A percentile compares a stretch with the other conserved stretches of the same genome.
These are phyloP conservation scores for Inga laurina DNA, from an alignment of 306 rosid species.

Conservation along the genomic window DNA sequence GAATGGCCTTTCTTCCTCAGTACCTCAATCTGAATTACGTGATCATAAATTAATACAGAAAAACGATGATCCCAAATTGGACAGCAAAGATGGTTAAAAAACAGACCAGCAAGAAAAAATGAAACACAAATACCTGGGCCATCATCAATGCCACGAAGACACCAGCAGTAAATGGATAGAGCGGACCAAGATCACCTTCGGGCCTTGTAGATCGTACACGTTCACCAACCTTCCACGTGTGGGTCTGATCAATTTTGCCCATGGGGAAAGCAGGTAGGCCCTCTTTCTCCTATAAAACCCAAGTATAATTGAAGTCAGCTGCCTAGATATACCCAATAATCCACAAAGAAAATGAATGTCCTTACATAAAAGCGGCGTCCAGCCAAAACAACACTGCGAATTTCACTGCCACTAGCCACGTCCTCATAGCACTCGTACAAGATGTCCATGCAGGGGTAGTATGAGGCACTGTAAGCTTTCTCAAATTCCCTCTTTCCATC, in stretches of 20 bases:
- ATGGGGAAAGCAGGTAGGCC: conserved; percentile 98
- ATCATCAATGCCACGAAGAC: conserved; percentile 98
- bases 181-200: conserved; percentile 88
- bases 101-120: neutral
- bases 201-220: conserved; percentile 78
- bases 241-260: conserved; percentile 98
- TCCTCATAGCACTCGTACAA: conserved; percentile 97
- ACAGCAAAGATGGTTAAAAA: conserved; percentile 5
- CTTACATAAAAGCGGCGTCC: conserved; percentile 94
- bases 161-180: conserved; percentile 97
- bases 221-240: conserved; percentile 99
- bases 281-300: conserved; percentile 79
- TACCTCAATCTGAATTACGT: conserved; percentile 74
- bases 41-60: neutral
- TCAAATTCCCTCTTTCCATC: conserved; percentile 87
- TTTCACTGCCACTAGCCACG: conserved; percentile 88
- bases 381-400: conserved; percentile 95
- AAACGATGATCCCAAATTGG: neutral
- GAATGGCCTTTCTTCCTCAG: conserved; percentile 98
- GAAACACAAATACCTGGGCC: conserved; percentile 76
- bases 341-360: neutral
- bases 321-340: neutral
- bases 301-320: conserved; percentile 8
- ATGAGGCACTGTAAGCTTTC: conserved; percentile 93
- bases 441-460: conserved; percentile 95